Conservation (phyloP, 345 rosid species). For the Euphorbia pulcherrima region DNA sequence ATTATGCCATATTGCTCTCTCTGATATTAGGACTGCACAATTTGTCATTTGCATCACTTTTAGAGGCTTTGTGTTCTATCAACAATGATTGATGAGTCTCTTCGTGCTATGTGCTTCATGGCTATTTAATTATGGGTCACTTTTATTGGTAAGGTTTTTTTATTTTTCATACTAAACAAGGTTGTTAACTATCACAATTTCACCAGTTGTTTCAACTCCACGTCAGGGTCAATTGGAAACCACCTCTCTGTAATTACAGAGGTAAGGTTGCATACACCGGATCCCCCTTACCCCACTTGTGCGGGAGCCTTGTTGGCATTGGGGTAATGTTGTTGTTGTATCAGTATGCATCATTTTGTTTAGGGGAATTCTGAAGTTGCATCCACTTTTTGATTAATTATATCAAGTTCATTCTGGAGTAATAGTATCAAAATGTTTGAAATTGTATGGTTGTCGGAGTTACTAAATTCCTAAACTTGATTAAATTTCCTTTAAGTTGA, state of each 20-base stretch:
- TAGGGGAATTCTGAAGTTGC: neutral
- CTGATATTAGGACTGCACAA: neutral
- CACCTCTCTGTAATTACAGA: no score
- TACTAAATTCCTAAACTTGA: neutral
- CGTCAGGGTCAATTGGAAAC: no score
- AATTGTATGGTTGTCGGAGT: neutral
- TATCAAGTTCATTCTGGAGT: neutral
- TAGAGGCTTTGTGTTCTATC: neutral
- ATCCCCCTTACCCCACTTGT: no score
- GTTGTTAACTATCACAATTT: neutral
- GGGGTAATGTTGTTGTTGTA: no score
- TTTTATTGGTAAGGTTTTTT: neutral
- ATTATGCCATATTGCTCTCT: neutral
- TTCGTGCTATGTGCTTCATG: neutral
- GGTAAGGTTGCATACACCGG: no score
- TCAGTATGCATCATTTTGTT: neutral
- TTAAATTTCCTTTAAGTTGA: neutral
- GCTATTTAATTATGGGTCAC: neutral
- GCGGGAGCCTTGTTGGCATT: no score
- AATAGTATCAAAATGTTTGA: neutral
- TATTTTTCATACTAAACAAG: neutral
- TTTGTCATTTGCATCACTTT: neutral
- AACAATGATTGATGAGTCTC: neutral
- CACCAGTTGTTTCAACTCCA: neutral
- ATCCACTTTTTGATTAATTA: neutral